phyloP scores from a whole-genome alignment of 441 rosid species.

The Breynia disticha region DNA sequence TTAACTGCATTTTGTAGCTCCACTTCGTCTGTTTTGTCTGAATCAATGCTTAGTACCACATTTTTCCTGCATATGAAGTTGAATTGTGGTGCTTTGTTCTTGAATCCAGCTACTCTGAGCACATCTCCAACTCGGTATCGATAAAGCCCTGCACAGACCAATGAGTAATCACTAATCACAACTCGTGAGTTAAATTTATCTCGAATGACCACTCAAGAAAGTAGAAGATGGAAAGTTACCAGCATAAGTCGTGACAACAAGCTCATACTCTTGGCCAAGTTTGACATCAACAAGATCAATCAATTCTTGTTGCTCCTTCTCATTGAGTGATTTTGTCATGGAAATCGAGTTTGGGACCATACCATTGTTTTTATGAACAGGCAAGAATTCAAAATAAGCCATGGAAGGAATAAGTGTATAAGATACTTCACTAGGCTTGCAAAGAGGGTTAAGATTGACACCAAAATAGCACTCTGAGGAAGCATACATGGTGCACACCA shows the following conservation, averaged over 20 bases:
- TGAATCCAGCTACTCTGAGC: slow-evolving; percentile 79
- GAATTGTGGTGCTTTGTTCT: slow-evolving; percentile 83
- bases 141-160: slow-evolving; percentile 70
- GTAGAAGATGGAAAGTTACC: too few relatives aligned
- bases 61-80: slow-evolving; percentile 74
- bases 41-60: slow-evolving; percentile 73
- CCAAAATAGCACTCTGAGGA: slow-evolving; percentile 95
- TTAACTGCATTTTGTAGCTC: slow-evolving; percentile 74
- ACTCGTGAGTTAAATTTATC: too few relatives aligned
- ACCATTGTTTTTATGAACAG: slow-evolving; percentile 27
- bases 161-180: too few relatives aligned
- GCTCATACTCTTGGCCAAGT: slow-evolving; percentile 52
- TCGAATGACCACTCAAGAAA: too few relatives aligned
- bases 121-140: slow-evolving; percentile 91
- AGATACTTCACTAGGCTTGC: slow-evolving; percentile 69
- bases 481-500: slow-evolving; percentile 94
- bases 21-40: slow-evolving; percentile 89
- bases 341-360: slow-evolving; percentile 28
- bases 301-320: slow-evolving; percentile 21
- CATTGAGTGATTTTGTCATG: slow-evolving; percentile 42
- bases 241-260: slow-evolving; percentile 61
- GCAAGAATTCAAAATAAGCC: slow-evolving; percentile 88
- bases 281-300: slow-evolving; percentile 57
- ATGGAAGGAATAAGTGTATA: slow-evolving; percentile 92
- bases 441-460: slow-evolving; percentile 74